phyloP scores from a whole-genome alignment of 768 basidiomycete species.

The Tricholoma terreum region DNA sequence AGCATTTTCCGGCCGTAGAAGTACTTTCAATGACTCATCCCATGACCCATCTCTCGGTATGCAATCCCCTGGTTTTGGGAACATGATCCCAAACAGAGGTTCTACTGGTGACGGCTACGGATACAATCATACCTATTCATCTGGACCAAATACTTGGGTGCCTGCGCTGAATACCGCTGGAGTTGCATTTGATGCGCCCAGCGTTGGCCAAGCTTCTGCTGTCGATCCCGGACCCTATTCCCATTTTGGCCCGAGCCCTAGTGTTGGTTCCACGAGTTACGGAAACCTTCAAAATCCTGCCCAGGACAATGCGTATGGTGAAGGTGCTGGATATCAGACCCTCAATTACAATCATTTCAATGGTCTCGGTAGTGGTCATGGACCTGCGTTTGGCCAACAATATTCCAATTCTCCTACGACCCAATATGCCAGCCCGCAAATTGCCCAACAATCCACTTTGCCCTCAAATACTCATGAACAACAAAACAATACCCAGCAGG shows the following conservation, averaged over 20 bases:
- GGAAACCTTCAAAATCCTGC: not conserved
- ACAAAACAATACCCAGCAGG: conserved; percentile 10
- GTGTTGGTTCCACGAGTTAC: not conserved
- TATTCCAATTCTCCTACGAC: conserved; percentile 12
- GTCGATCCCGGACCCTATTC: not conserved
- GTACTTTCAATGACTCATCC: conserved; percentile 37
- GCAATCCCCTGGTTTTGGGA: conserved; percentile 30
- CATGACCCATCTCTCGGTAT: conserved; percentile 33
- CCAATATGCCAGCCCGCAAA: conserved; percentile 3
- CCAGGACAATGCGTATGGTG: not conserved
- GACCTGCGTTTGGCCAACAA: conserved; percentile 14
- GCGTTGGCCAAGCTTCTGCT: not conserved
- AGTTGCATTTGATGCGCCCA: not conserved
- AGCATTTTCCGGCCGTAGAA: conserved; percentile 32
- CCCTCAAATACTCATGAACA: conserved; percentile 10
- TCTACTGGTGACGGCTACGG: conserved; percentile 39
- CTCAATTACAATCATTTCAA: conserved; percentile 1
- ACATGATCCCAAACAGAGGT: conserved; percentile 27
- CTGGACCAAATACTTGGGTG: conserved; percentile 25
- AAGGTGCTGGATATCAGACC: not conserved
- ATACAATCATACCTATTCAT: conserved; percentile 31
- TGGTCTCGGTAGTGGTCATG: conserved; percentile 1
- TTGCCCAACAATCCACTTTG: conserved; percentile 5
- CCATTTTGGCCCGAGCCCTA: not conserved
- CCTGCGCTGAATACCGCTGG: not conserved